These are phyloP conservation scores for Uromyces viciae-fabae DNA, from an alignment of 1,284 basidiomycete genomes.

Conservation along the genomic window DNA sequence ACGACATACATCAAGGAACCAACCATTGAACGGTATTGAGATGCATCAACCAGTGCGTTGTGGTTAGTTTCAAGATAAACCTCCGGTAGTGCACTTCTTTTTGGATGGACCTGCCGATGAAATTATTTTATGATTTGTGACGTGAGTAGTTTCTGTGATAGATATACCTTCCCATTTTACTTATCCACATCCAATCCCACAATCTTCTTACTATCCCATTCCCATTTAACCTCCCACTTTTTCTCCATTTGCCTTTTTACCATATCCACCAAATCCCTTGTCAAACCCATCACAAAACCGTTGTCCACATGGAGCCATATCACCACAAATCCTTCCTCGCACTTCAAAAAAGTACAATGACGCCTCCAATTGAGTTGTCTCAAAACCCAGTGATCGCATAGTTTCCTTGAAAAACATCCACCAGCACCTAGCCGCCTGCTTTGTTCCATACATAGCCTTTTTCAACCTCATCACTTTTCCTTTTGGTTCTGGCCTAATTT, in stretches of 20 bases:
- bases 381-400: neutral
- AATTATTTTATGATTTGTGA: too few species aligned
- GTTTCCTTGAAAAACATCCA: neutral
- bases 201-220: neutral
- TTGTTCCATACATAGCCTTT: neutral
- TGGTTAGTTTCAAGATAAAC: neutral
- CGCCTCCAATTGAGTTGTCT: neutral
- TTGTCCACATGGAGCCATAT: conserved; percentile 1
- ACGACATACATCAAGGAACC: neutral
- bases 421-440: neutral
- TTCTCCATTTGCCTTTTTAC: neutral
- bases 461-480: neutral
- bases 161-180: neutral
- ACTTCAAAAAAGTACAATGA: neutral
- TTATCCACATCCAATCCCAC: neutral
- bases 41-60: neutral
- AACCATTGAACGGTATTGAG: neutral
- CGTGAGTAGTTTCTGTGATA: neutral
- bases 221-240: neutral
- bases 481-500: neutral
- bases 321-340: neutral
- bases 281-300: neutral
- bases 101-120: too few species aligned
- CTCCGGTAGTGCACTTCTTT: neutral
- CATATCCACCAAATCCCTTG: neutral